Conservation (phyloP, 179 eudicot species). For the Patellifolia procumbens region DNA sequence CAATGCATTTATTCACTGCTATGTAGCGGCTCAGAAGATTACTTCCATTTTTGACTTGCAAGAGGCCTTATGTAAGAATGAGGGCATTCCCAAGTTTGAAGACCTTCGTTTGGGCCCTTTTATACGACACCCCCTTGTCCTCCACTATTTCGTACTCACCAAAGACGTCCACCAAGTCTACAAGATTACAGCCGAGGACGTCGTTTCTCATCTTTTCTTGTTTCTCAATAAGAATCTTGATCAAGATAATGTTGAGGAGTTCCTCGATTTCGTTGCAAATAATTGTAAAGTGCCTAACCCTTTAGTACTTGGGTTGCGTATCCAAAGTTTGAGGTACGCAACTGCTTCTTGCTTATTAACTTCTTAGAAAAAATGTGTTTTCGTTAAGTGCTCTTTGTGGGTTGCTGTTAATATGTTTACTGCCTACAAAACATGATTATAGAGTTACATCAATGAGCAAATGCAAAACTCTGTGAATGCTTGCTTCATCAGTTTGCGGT, state of each 20-base stretch:
- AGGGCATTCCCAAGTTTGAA: conserved; percentile 68
- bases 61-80: conserved; percentile 69
- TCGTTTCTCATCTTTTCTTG: conserved; percentile 51
- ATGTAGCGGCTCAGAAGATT: conserved; percentile 68
- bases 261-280: conserved; percentile 64
- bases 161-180: conserved; percentile 49
- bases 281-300: conserved; percentile 45
- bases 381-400: too few relatives aligned
- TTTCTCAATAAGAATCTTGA: conserved; percentile 39
- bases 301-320: conserved; percentile 68
- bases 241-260: conserved; percentile 45
- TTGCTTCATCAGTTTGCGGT: not conserved
- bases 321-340: conserved; percentile 84
- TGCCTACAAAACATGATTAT: not conserved
- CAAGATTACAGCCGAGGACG: conserved; percentile 62
- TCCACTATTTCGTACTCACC: conserved; percentile 71
- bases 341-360: conserved; percentile 2
- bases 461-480: not conserved
- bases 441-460: not conserved
- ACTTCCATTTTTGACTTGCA: conserved; percentile 76
- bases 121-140: conserved; percentile 66
- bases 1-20: conserved; percentile 80
- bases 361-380: not conserved
- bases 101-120: conserved; percentile 87
- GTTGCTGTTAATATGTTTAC: not conserved